Conservation (phyloP, 2,329 filamentous ascomycete species). For the Westerdykella aurantiaca region DNA sequence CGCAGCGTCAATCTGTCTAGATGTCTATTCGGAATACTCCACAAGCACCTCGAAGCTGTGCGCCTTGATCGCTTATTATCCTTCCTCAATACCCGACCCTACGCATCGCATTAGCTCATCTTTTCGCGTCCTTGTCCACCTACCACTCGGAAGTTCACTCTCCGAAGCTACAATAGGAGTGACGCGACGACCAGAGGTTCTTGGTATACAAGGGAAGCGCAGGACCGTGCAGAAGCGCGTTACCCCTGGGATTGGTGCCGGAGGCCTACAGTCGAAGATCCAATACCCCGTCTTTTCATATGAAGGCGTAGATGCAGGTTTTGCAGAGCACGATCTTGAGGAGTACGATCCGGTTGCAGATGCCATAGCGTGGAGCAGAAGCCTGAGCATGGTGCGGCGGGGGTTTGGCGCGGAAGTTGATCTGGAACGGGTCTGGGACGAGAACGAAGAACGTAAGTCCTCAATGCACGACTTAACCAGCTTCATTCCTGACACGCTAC, state of each 20-base stretch:
- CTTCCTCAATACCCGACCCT: conserved; percentile 51
- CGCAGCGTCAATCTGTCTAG: conserved; percentile 55
- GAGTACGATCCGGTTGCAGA: conserved; percentile 61
- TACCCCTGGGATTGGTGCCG: conserved; percentile 48
- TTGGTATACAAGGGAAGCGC: conserved; percentile 50
- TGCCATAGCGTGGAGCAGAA: conserved; percentile 64
- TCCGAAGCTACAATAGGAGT: conserved; percentile 46
- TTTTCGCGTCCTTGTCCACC: conserved; percentile 52
- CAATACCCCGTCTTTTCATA: conserved; percentile 50
- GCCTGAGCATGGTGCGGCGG: conserved; percentile 53
- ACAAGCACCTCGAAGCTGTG: conserved; percentile 48
- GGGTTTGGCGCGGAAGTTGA: conserved; percentile 52
- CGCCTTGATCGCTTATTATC: conserved; percentile 60
- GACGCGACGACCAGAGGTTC: conserved; percentile 43
- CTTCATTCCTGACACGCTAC: conserved; percentile 5
- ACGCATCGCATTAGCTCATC: conserved; percentile 41
- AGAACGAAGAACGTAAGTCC: conserved; percentile 32
- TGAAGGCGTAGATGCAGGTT: conserved; percentile 54
- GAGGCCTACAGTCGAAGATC: conserved; percentile 39
- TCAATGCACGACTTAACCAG: conserved; percentile 2
- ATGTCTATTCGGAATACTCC: conserved; percentile 52
- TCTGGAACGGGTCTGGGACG: conserved; percentile 43
- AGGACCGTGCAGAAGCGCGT: conserved; percentile 46
- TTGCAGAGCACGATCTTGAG: conserved; percentile 65
- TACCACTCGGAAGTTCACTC: conserved; percentile 39